Base-by-base conservation (phyloP, 2,329 filamentous ascomycete species). In the Bipolaris oryzae region DNA sequence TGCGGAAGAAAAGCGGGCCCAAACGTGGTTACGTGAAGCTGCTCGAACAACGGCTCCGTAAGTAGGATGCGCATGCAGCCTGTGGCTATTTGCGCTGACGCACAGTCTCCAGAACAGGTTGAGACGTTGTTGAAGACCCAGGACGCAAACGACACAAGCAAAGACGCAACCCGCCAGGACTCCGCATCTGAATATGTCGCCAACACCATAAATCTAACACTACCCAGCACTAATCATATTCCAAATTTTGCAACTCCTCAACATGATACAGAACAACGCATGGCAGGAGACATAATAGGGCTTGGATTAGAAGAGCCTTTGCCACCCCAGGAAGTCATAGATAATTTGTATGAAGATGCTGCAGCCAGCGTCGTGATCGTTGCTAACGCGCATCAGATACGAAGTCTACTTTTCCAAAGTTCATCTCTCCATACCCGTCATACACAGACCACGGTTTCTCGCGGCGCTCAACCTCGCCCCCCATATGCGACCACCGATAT, bases 21-120 rank as follows among this genome's bases (percentile, higher is more conserved):
- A 96, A 96, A 81, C 85, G 93, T 73, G 93, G 93, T 68, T 96
- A 97, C 74, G 93, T 96, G 60, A 96, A 96, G 81, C 89, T 92
- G 57, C 79, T 98, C 66, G 95, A 98, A 77, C 93, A 96, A 74
- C 86, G 95, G 75, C 79, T 99, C 71, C 93, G 92, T 96, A 83
- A 80, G 89, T 79, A 11, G 48, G 21, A 21, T 3, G 50, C 42
- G 53, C 41, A 55, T 38, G 21, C 38, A 45, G 25, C 42, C 28
- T 11, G 18, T 47, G 20, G 25, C 42, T 31, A 43, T 7, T 56
- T 48, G 23, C 46, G 57, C 67, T 66, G 41, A 68, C 15, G 5
- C 20, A 21, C 13, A n/a, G 6, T 20, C 67, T 58, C 70, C 64
- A 96, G 92, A 94, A 75, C 93, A 97, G 83, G 93, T 98, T 53